Base-by-base conservation (phyloP, 371 early-diverging fungal genomes). In the Lichtheimia ornata region DNA sequence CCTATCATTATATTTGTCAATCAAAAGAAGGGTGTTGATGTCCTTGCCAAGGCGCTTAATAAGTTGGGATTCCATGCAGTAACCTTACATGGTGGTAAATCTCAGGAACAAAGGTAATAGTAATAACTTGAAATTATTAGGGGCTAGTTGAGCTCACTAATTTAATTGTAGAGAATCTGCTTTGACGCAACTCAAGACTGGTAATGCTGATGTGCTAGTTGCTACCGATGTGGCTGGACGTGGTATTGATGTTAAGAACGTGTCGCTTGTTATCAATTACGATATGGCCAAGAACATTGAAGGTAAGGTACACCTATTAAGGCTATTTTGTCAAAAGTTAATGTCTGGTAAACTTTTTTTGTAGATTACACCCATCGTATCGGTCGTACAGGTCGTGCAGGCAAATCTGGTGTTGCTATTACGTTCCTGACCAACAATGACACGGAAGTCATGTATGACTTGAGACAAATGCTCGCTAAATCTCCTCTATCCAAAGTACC, bases 161-260 rank as follows among this genome's bases (percentile, higher is more conserved):
- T 59, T 5, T 22, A 47, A 51, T 17, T 43, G 52, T 59, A 81
- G 84, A 80, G 84, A 96, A 72, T 66, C 82, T 40, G 81, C 92
- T 20, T 73, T 97, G 52, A 77, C 83, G 0, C 82, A 88, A 61
- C 74, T 96, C 53, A 91, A 91, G 67, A 81, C 71, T 55, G 94
- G 95, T 27, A 75, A 79, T 53, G 88, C 88, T 41, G 88, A 90
- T 63, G 83, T 84, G 11, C 66, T 97, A 49, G 93, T 99, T 47
- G 99, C 99, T 9, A 99, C 99, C 1, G 96, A 95, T 79, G 98
- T 99, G 13, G 99, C 99, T 14, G 96, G 96, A 43, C 92, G 99
- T 74, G 99, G 99, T 80, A 93, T 99, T 67, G 99, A 99, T 80
- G 87, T 99, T 60, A 94, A 94, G 75, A 91, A 99, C 68, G 94